A percentile compares a stretch with the other conserved stretches of the same genome.
Conservation (phyloP, 2,329 filamentous ascomycete genomes). For the Escovopsis sp. region DNA sequence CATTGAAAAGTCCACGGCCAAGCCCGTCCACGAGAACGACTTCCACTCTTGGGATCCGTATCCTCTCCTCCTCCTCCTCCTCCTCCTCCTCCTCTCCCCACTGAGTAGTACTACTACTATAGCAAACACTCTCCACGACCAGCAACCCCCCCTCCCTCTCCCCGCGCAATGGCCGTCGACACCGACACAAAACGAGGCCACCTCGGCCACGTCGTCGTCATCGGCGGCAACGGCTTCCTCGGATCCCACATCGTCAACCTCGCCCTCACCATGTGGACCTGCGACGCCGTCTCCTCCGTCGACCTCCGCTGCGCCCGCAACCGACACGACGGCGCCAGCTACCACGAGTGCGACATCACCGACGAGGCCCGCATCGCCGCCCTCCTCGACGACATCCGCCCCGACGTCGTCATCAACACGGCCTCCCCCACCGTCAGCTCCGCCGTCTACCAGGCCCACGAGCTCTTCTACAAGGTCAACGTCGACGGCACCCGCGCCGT, state of each 20-base stretch:
- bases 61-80: too few relatives aligned
- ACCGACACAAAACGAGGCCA: slow-evolving; percentile 17
- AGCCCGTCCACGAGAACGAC: too few relatives aligned
- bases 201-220: slow-evolving; percentile 59
- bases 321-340: slow-evolving; percentile 42
- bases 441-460: slow-evolving; percentile 35
- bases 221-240: slow-evolving; percentile 74
- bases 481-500: slow-evolving; percentile 71
- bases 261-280: slow-evolving; percentile 39
- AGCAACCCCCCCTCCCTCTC: too few relatives aligned
- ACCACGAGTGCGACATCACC: slow-evolving; percentile 68
- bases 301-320: slow-evolving; percentile 60
- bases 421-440: slow-evolving; percentile 53
- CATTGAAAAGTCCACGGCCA: too few relatives aligned
- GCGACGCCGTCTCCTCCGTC: slow-evolving; percentile 47
- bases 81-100: too few relatives aligned
- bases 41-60: too few relatives aligned
- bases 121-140: neutral
- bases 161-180: slow-evolving; percentile 2
- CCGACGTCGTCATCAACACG: slow-evolving; percentile 81
- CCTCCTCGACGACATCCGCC: slow-evolving; percentile 50
- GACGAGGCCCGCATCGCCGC: slow-evolving; percentile 42
- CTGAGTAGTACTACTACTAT: too few relatives aligned
- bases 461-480: slow-evolving; percentile 67
- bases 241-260: slow-evolving; percentile 69